phyloP scores from a whole-genome alignment of 257 asterid species.

The Parsonsia alboflavescens region DNA sequence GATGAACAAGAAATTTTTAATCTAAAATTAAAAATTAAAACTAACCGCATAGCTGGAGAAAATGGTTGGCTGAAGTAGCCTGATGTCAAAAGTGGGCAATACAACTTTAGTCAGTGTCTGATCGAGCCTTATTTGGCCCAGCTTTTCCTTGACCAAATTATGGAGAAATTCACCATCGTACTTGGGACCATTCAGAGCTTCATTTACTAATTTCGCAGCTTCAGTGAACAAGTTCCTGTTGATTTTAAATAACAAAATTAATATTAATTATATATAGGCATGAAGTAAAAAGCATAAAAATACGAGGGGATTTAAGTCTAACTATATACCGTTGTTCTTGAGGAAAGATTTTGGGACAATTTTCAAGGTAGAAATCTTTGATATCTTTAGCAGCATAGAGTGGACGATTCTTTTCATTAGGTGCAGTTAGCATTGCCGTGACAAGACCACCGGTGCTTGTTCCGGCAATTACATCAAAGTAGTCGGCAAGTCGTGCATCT shows the following conservation, averaged over 20 bases:
- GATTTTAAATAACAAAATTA: neutral
- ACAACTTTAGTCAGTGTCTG: conserved; percentile 57
- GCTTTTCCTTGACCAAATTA: conserved; percentile 28
- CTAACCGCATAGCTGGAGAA: conserved; percentile 20
- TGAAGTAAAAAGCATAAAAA: conserved; percentile 9
- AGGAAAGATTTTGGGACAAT: conserved; percentile 42
- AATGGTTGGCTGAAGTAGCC: conserved; percentile 50
- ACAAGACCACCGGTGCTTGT: conserved; percentile 68
- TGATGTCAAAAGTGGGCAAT: conserved; percentile 66
- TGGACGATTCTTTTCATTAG: conserved; percentile 41
- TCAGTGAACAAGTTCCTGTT: neutral
- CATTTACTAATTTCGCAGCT: conserved; percentile 1
- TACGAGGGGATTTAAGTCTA: too few relatives aligned
- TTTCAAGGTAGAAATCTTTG: conserved; percentile 36
- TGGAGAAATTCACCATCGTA: conserved; percentile 55
- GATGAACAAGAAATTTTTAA: neutral
- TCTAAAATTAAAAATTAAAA: neutral
- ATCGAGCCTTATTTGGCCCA: conserved; percentile 33
- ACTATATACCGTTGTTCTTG: conserved; percentile 5
- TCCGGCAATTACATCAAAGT: conserved; percentile 62
- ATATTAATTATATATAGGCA: neutral
- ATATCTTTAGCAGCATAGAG: conserved; percentile 51
- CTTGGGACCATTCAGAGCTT: conserved; percentile 40
- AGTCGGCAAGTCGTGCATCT: conserved; percentile 53
- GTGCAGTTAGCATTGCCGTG: conserved; percentile 55